A percentile compares a stretch with the other conserved stretches of the same genome.
Conservation (phyloP, 2,329 filamentous ascomycete species). For the Calycina herbarum region DNA sequence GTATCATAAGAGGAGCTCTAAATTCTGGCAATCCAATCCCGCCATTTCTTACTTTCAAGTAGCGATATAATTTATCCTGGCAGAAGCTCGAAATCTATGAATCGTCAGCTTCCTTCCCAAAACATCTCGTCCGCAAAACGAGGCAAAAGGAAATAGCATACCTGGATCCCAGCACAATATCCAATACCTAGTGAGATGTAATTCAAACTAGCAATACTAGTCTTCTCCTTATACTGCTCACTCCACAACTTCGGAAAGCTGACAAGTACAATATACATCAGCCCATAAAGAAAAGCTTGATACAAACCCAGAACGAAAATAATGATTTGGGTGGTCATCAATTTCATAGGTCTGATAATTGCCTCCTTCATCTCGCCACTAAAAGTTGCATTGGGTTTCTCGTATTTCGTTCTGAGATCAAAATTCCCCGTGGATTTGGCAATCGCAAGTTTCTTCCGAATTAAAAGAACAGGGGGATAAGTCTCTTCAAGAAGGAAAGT, state of each 20-base stretch:
- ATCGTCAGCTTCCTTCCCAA: too few relatives aligned
- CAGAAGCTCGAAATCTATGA: too few relatives aligned
- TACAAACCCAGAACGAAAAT: conserved; percentile 52
- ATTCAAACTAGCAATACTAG: conserved; percentile 56
- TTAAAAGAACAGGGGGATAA: conserved; percentile 57
- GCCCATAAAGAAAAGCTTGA: conserved; percentile 50
- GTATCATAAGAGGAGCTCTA: conserved; percentile 56
- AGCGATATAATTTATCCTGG: conserved; percentile 32
- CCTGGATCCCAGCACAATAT: conserved; percentile 12
- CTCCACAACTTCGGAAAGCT: conserved; percentile 60
- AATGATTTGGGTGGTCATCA: conserved; percentile 53
- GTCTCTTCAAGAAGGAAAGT: conserved; percentile 56
- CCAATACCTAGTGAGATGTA: conserved; percentile 46
- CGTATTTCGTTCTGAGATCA: too few relatives aligned
- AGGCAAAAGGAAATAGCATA: too few relatives aligned
- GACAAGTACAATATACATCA: conserved; percentile 54
- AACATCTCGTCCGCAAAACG: too few relatives aligned
- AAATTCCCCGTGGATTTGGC: conserved; percentile 47
- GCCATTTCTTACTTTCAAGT: conserved; percentile 46
- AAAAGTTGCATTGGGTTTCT: too few relatives aligned
- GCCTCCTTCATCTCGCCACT: too few relatives aligned
- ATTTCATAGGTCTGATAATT: conserved; percentile 42
- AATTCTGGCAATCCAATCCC: conserved; percentile 53
- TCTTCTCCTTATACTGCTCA: conserved; percentile 51
- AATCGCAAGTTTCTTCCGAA: conserved; percentile 50